These are phyloP conservation scores for Plantago major DNA, from an alignment of 257 asterid species.

Conservation along the genomic window DNA sequence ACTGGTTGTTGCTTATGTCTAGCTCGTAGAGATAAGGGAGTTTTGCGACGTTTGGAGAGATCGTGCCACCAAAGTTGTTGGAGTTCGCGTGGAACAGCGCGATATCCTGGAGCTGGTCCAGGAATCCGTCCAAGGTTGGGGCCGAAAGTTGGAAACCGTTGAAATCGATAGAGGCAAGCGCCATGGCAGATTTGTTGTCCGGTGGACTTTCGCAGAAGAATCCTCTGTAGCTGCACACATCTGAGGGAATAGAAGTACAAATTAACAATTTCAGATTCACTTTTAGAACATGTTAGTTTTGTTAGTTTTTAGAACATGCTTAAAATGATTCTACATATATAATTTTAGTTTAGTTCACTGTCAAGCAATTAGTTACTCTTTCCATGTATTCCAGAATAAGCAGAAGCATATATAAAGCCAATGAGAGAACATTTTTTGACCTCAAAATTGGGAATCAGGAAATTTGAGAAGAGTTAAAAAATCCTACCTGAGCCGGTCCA, in stretches of 20 bases:
- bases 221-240: conserved; percentile 59
- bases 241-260: background rate
- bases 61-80: conserved; percentile 49
- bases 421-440: no score
- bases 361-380: no score
- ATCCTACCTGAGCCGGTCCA: conserved; percentile 45
- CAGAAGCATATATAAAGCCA: no score
- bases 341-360: no score
- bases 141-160: conserved; percentile 65
- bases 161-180: conserved; percentile 74
- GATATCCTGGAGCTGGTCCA: conserved; percentile 67
- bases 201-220: conserved; percentile 73
- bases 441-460: no score
- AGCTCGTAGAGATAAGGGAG: conserved; percentile 67
- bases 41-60: conserved; percentile 36
- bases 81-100: conserved; percentile 85
- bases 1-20: conserved; percentile 68
- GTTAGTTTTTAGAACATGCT: no score
- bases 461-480: no score
- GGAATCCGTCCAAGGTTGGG: conserved; percentile 56
- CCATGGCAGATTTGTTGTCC: conserved; percentile 64
- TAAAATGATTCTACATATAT: no score
- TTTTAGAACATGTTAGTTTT: no score
- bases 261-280: no score
- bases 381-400: no score